Conservation (phyloP, 345 rosid species). For the Populus deltoides region DNA sequence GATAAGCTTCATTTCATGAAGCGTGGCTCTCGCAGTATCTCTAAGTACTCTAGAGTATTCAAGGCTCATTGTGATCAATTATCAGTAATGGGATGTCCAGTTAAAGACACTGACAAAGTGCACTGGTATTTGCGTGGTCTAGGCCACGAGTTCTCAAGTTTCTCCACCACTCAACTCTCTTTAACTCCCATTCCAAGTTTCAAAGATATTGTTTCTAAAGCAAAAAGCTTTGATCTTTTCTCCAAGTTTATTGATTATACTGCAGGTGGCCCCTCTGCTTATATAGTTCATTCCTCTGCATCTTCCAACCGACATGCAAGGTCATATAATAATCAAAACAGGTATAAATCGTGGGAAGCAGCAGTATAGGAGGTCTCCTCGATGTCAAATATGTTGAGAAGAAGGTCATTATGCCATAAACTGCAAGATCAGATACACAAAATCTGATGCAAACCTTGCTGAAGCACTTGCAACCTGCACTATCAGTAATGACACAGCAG, state of each 20-base stretch:
- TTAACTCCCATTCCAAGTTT: background rate
- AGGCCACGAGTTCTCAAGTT: background rate
- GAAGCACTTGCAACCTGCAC: background rate
- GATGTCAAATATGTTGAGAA: background rate
- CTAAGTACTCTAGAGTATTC: background rate
- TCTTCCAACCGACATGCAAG: background rate
- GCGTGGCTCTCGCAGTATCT: background rate
- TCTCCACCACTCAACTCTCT: background rate
- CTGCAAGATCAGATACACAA: background rate
- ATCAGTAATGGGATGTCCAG: background rate
- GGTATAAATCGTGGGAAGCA: background rate
- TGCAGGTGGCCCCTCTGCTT: background rate
- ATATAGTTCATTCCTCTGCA: background rate
- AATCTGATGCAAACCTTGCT: background rate
- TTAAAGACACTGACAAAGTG: background rate
- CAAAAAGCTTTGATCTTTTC: background rate
- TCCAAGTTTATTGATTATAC: background rate
- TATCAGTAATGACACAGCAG: fast-evolving
- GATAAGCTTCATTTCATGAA: background rate
- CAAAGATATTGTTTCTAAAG: background rate
- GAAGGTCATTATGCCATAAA: conserved; percentile 1
- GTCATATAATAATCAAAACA: background rate
- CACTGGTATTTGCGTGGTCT: background rate
- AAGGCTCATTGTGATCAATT: background rate
- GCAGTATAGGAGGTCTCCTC: background rate